Percentiles rank a stretch among this genome's conserved stretches.
These are phyloP conservation scores for Zymoseptoria passerinii DNA, from an alignment of 2,329 filamentous ascomycete genomes.

Conservation along the genomic window DNA sequence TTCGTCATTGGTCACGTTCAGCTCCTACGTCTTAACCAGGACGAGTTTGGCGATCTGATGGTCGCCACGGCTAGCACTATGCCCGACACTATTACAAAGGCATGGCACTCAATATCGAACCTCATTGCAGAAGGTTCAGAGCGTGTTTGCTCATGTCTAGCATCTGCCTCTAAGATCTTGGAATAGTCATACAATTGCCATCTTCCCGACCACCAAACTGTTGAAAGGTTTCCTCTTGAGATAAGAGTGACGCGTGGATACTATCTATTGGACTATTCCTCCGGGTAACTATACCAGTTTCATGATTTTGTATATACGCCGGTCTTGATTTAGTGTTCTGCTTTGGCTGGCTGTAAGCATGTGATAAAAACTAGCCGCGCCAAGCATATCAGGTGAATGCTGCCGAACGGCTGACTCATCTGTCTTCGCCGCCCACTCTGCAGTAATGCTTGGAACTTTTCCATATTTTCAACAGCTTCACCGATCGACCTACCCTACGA, in stretches of 20 bases:
- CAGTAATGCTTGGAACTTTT: no score
- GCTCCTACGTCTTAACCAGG: no score
- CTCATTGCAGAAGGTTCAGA: not conserved
- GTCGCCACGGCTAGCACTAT: no score
- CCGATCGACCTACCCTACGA: no score
- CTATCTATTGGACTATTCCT: not conserved
- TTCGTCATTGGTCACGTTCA: no score
- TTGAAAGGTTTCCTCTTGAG: not conserved
- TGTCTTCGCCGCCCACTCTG: no score
- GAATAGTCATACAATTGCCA: not conserved
- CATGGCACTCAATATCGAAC: no score
- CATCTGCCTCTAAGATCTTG: not conserved
- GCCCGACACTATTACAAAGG: no score
- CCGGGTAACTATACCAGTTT: not conserved
- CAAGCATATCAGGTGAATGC: not conserved
- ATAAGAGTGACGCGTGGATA: not conserved
- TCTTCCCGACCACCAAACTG: not conserved
- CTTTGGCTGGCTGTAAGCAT: not conserved
- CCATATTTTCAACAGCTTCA: no score
- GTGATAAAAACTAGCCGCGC: not conserved
- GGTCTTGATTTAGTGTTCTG: not conserved
- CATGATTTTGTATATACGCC: not conserved
- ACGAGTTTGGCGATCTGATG: no score
- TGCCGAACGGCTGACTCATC: not conserved
- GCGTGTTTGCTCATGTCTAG: not conserved